Evolutionary conservation across 176 grass and related monocot genomes (phyloP), one percentile per base, ranked within the genome.

Genomic region (Aegilops speltoides): DNA sequence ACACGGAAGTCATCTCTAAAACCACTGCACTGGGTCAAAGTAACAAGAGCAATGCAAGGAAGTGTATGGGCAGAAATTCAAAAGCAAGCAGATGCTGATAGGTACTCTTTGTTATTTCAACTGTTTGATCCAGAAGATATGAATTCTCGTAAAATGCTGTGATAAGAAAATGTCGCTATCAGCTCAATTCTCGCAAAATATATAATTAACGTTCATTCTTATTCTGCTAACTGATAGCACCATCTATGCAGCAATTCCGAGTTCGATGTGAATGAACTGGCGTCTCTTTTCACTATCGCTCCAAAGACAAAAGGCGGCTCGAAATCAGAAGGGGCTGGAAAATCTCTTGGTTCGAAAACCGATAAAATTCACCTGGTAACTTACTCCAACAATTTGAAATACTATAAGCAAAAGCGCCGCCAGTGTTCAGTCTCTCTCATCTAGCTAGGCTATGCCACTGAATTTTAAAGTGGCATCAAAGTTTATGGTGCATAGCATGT

Each of bases 301-400:
- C 86, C 91, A 80, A 98, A 95, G 86, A 4, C 83, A 84, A 95
- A 90, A 87, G 90, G 76, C 54, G 82, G 73, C 38, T 60, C 87
- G 6, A 95, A 92, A 83, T 68, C 89, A 80, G 91, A 93, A 45
- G 93, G 87, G 48, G 76, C 73, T 85, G 78, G 85, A 64, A 98
- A 98, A 85, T 89, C 91, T 84, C 81, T 89, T 83, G 93, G 89
- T 76, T 86, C 93, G 24, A 98, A 98, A 87, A 25, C 82, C 4
- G 96, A 98, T 73, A 98, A 95, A 89, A 85, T 98, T 89, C 91
- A 98, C 74, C 81, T 98, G 96, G 96, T 98, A 98, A 90, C 23
- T 86, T 80, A 15, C 54, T 76, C n/a, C 38, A 84, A 75, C 29
- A 34, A 26, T 8, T 84, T 50, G 29, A 50, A 36, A 52, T 32